These are phyloP conservation scores for Alternaria angustiovoidea DNA, from an alignment of 2,329 filamentous ascomycete genomes.

Conservation along the genomic window DNA sequence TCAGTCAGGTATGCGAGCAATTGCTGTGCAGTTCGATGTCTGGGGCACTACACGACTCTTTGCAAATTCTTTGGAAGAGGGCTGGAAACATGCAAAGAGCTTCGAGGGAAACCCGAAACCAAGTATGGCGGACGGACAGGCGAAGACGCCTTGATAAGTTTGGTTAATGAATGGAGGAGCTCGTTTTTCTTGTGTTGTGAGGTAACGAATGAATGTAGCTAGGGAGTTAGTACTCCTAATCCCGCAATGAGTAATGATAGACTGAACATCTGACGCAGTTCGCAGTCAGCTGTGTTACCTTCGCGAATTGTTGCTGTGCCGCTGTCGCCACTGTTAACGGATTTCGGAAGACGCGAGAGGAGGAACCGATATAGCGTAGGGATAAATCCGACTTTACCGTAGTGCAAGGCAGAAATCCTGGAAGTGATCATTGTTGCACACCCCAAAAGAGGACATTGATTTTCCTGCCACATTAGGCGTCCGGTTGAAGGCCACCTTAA, in stretches of 20 bases:
- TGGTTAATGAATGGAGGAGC: neutral
- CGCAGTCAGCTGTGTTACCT: neutral
- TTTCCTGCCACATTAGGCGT: slow-evolving; percentile 3
- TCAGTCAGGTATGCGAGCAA: slow-evolving; percentile 27
- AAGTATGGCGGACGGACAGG: slow-evolving; percentile 12
- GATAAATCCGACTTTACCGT: slow-evolving; percentile 5
- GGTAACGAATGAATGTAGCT: neutral
- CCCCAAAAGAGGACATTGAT: neutral
- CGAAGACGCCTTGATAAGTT: neutral
- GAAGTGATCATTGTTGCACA: neutral
- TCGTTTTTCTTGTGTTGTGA: neutral
- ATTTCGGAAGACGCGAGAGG: neutral
- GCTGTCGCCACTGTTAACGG: neutral
- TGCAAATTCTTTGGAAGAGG: slow-evolving; percentile 23
- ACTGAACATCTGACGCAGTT: neutral
- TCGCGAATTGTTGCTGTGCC: neutral
- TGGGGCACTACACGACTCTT: slow-evolving; percentile 33
- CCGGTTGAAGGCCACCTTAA: neutral
- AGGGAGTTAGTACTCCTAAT: neutral
- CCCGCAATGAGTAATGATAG: neutral
- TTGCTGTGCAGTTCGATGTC: slow-evolving; percentile 38
- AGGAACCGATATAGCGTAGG: neutral
- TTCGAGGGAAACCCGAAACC: slow-evolving; percentile 21
- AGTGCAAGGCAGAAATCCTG: neutral
- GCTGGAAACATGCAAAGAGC: slow-evolving; percentile 28